Evolutionary conservation across 306 rosid genomes (phyloP).

Genomic region (Rosa rugosa): DNA sequence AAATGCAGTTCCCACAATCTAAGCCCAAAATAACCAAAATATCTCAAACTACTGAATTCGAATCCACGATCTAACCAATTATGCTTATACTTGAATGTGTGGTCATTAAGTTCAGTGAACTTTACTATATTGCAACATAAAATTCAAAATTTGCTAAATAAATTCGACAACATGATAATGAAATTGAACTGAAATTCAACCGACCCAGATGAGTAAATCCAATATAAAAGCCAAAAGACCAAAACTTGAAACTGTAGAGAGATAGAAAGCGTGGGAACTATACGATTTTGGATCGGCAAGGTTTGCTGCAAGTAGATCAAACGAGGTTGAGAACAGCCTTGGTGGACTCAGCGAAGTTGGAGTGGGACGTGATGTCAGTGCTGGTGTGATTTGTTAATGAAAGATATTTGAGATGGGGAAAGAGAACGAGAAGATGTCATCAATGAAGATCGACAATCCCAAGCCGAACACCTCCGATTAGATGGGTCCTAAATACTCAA

Average conservation of each 20-base stretch:
- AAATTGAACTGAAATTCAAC: neutral
- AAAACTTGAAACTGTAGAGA: neutral
- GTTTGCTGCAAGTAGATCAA: conserved; percentile 80
- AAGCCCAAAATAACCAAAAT: neutral
- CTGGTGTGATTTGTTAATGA: too few relatives aligned
- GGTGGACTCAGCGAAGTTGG: conserved; percentile 94
- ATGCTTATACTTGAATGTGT: too few relatives aligned
- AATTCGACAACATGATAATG: neutral
- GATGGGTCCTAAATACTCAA: too few relatives aligned
- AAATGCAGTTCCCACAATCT: neutral
- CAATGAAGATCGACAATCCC: too few relatives aligned
- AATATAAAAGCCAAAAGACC: neutral
- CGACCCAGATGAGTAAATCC: neutral
- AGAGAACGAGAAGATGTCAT: too few relatives aligned
- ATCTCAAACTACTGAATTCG: neutral
- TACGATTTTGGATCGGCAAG: conserved; percentile 98
- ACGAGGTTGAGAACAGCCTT: conserved; percentile 91
- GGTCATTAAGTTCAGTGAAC: neutral
- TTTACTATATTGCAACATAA: neutral
- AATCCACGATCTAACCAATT: too few relatives aligned
- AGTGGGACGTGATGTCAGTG: conserved; percentile 60
- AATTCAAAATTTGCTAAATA: too few relatives aligned
- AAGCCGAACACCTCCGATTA: too few relatives aligned
- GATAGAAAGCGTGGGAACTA: neutral
- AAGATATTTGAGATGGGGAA: too few relatives aligned